phyloP scores from a whole-genome alignment of 345 rosid species.

The Physaria fendleri region DNA sequence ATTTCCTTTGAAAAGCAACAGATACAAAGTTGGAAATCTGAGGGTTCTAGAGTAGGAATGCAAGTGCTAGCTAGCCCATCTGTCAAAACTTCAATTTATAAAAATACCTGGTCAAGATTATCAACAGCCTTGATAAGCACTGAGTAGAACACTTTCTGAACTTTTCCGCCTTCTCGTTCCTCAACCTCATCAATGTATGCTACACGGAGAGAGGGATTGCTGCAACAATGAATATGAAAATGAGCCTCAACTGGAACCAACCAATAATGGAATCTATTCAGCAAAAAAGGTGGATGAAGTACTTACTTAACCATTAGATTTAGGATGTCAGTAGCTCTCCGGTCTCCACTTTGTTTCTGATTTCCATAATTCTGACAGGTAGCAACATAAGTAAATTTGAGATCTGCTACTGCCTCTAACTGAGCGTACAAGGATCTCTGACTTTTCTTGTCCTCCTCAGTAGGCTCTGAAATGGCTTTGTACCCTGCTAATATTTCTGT shows the following conservation, averaged over 20 bases:
- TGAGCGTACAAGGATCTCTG: slow-evolving; percentile 80
- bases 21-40: slow-evolving; percentile 1
- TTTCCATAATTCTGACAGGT: slow-evolving; percentile 95
- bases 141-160: slow-evolving; percentile 78
- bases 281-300: slow-evolving; percentile 7
- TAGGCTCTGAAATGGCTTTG: slow-evolving; percentile 69
- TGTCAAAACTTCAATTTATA: slow-evolving; percentile 5
- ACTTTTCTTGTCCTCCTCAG: slow-evolving; percentile 92
- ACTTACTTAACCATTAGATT: slow-evolving; percentile 98
- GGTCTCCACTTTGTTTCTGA: slow-evolving; percentile 89
- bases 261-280: background rate
- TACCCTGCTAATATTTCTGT: slow-evolving; percentile 94
- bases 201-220: slow-evolving; percentile 91
- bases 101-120: slow-evolving; percentile 82
- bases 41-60: background rate
- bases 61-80: background rate
- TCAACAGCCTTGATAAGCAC: slow-evolving; percentile 86
- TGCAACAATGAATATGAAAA: slow-evolving; percentile 32
- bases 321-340: slow-evolving; percentile 88
- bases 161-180: slow-evolving; percentile 71
- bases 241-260: slow-evolving; percentile 17
- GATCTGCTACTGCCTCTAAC: slow-evolving; percentile 90
- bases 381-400: slow-evolving; percentile 93
- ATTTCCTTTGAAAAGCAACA: slow-evolving; percentile 55
- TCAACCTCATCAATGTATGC: slow-evolving; percentile 97